These are phyloP conservation scores for Boletus holoroseus DNA, from an alignment of 1,284 basidiomycete genomes.

Conservation along the genomic window DNA sequence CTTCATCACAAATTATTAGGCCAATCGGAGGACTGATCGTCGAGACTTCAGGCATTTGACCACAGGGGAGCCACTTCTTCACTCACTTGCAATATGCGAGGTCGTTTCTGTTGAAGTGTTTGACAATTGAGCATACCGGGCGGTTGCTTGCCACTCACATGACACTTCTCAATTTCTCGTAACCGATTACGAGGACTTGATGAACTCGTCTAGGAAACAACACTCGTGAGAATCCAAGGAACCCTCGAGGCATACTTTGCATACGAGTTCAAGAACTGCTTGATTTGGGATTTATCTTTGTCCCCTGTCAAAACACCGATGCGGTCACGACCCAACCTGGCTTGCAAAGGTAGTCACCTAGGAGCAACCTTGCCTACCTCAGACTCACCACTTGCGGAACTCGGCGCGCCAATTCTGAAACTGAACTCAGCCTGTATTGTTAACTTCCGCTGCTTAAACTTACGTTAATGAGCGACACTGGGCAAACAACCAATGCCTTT, in stretches of 20 bases:
- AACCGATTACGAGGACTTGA: constrained; percentile 91
- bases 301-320: constrained; percentile 78
- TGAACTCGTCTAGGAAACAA: constrained; percentile 55
- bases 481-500: constrained; percentile 90
- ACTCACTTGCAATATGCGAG: constrained; percentile 60
- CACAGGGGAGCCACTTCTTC: background rate
- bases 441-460: constrained; percentile 18
- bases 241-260: constrained; percentile 19
- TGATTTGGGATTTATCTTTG: constrained; percentile 65
- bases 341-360: background rate
- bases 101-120: constrained; percentile 43
- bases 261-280: constrained; percentile 71
- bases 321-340: constrained; percentile 73
- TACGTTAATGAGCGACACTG: constrained; percentile 85
- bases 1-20: constrained; percentile 95
- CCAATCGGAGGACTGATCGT: constrained; percentile 75
- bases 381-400: constrained; percentile 82
- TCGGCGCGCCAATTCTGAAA: constrained; percentile 91
- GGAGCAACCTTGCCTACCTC: background rate
- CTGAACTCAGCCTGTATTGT: constrained; percentile 6
- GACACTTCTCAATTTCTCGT: constrained; percentile 82
- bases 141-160: constrained; percentile 46
- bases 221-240: constrained; percentile 1
- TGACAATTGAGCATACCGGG: constrained; percentile 1
- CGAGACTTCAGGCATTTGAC: background rate